Evolutionary conservation across 176 grass and related monocot genomes (phyloP), one percentile per base, ranked within the genome.

Genomic region (Oryza officinalis): DNA sequence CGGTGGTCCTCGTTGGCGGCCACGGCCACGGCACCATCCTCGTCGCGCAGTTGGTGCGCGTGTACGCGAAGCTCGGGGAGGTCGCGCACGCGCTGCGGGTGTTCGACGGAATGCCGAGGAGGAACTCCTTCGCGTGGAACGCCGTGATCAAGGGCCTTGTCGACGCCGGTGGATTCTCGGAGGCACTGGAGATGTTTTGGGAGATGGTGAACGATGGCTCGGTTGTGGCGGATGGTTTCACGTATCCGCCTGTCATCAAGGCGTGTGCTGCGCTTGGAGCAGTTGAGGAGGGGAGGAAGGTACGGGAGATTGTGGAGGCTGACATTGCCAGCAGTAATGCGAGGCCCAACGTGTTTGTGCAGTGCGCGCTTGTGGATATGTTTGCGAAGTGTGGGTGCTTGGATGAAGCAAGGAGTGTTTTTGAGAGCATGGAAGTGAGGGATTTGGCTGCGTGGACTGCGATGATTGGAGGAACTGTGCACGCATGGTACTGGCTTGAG

Each of bases 51-150:
- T 74, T 94, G 46, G 88, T 94, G 54, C 69, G 70, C 1, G 80
- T 37, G n/a, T 94, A 94, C 67, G 70, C 67, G 0, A 68, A 20
- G 54, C 79, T 77, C 3, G 54, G 78, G 20, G 54, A 76, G 2
- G 38, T 50, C 14, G 43, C 17, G 6, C 54, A 73, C 6, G 92
- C 92, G 33, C 70, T 90, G 20, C 44, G 7, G 0, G 30, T 88
- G 76, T 86, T 94, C 79, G 74, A 88, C 75, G 75, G 72, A 81
- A 80, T 91, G 81, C 88, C 75, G 0, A 75, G 27, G 72, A 80
- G 71, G 67, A 94, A 90, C 65, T 88, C 88, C 44, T 90, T 94
- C 65, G 82, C 92, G 33, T 94, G 88, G 86, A 94, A 90, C 65
- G 80, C 82, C 13, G 74, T 57, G 44, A 88, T 94, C 71, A 90